phyloP scores from a whole-genome alignment of 257 asterid species.

The Fraxinus pennsylvanica region DNA sequence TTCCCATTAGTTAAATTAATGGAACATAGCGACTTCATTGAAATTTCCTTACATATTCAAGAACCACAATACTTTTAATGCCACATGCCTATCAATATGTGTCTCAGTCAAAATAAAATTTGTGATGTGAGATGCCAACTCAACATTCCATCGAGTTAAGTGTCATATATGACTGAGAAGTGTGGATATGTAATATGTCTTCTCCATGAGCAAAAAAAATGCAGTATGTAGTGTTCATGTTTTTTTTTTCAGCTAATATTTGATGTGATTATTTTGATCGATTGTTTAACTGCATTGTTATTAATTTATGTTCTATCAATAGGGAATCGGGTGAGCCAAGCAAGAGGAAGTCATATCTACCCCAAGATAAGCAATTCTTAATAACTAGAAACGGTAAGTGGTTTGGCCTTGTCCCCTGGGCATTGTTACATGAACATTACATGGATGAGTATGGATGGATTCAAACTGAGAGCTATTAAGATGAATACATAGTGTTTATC shows the following conservation, averaged over 20 bases:
- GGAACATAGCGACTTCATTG: too few species aligned
- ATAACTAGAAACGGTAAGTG: constrained; percentile 86
- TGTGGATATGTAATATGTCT: background rate
- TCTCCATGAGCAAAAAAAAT: constrained; percentile 5
- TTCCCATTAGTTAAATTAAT: too few species aligned
- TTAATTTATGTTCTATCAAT: constrained; percentile 18
- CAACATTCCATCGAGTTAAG: too few species aligned
- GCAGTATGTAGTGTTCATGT: background rate
- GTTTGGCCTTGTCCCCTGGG: constrained; percentile 17
- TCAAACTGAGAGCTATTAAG: background rate
- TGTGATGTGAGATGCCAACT: too few species aligned
- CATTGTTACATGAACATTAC: background rate
- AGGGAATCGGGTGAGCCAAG: constrained; percentile 99
- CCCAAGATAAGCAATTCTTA: constrained; percentile 84
- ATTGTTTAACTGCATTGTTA: constrained; percentile 17
- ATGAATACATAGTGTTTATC: background rate
- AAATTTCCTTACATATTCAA: too few species aligned
- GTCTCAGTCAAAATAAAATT: too few species aligned
- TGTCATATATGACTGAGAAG: constrained; percentile 6
- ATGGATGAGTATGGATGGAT: background rate
- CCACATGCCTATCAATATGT: too few species aligned
- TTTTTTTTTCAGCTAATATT: constrained; percentile 18
- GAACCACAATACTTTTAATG: too few species aligned
- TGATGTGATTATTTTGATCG: constrained; percentile 3
- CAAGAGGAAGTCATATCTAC: constrained; percentile 95